Evolutionary conservation across 805 yeast species (phyloP).

Genomic region (Yarrowia osloensis): DNA sequence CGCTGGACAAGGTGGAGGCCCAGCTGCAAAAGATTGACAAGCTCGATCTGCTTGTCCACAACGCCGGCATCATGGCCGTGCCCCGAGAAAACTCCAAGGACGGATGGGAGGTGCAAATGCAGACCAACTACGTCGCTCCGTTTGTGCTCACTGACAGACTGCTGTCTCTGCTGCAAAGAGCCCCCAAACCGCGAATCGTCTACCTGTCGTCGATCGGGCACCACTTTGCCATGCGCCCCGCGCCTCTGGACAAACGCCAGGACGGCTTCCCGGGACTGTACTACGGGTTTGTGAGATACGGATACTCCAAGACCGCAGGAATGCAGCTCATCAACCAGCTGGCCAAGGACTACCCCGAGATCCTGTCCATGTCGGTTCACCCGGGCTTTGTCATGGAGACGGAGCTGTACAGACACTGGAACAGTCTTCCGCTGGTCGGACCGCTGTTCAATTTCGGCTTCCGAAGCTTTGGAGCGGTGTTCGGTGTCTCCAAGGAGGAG

Average conservation of each 20-base stretch:
- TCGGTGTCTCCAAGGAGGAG: conserved; percentile 72
- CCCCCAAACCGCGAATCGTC: conserved; percentile 49
- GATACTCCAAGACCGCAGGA: conserved; percentile 73
- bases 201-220: conserved; percentile 70
- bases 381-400: conserved; percentile 90
- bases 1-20: conserved; percentile 2
- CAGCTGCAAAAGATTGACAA: not conserved
- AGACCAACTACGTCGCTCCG: conserved; percentile 75
- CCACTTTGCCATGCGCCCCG: conserved; percentile 52
- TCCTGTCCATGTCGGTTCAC: conserved; percentile 66
- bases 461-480: conserved; percentile 64
- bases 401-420: conserved; percentile 72
- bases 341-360: conserved; percentile 64
- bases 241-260: conserved; percentile 52
- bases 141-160: conserved; percentile 65
- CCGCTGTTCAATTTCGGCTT: conserved; percentile 69
- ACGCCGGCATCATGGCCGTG: conserved; percentile 80
- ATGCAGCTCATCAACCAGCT: conserved; percentile 70
- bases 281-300: conserved; percentile 78
- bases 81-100: conserved; percentile 65
- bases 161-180: conserved; percentile 52
- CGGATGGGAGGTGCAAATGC: conserved; percentile 76
- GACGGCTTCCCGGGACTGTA: conserved; percentile 63
- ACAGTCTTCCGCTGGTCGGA: conserved; percentile 77
- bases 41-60: conserved; percentile 66